These are phyloP conservation scores for Leersia perrieri DNA, from an alignment of 176 grass and related monocot species.

Conservation along the genomic window DNA sequence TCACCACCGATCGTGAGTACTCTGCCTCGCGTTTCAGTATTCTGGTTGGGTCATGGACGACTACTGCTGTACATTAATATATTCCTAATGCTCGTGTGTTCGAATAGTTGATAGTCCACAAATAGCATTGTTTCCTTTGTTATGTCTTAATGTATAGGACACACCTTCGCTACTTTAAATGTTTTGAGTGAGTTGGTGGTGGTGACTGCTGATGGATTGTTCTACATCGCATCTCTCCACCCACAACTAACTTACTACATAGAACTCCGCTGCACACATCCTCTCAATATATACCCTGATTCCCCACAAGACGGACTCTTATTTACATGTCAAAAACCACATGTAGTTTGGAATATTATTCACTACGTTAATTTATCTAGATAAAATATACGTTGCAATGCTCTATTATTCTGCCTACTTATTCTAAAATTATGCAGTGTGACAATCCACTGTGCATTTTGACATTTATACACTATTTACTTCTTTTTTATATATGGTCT, in stretches of 20 bases:
- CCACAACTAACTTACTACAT: neutral
- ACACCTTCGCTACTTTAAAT: neutral
- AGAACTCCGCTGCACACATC: neutral
- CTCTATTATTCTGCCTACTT: no score
- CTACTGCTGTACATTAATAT: neutral
- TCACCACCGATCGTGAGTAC: constrained; percentile 93
- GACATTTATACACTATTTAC: neutral
- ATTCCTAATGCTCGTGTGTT: neutral
- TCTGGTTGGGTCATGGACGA: no score
- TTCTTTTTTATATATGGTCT: neutral
- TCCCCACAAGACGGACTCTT: neutral
- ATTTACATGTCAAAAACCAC: neutral
- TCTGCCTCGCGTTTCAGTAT: neutral
- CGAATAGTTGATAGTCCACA: no score
- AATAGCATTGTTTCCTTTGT: no score
- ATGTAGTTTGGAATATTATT: neutral
- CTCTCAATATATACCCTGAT: neutral
- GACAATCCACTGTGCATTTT: neutral
- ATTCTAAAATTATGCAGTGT: neutral
- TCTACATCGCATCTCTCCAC: neutral
- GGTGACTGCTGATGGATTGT: neutral
- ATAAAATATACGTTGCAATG: neutral
- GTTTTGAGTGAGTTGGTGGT: neutral
- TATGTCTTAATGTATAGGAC: neutral
- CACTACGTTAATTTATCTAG: neutral